Base-by-base conservation (phyloP, 2,329 filamentous ascomycete genomes). In the Curvularia eragrostidis region DNA sequence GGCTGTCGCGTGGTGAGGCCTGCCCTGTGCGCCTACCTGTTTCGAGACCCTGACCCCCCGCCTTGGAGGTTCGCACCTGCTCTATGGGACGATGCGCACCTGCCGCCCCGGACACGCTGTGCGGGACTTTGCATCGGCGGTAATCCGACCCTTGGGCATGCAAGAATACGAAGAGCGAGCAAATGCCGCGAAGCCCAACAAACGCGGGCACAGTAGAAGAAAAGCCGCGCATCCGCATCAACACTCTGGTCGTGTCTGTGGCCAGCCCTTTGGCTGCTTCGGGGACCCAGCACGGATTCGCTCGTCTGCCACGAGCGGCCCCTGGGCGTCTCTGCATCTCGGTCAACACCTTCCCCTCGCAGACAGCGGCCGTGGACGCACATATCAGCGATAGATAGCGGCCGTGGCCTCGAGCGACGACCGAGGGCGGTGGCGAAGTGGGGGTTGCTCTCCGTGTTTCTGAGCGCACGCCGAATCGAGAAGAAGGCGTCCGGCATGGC, bases 21-120 rank as follows among this genome's bases (percentile, higher is more conserved):
- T 58, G 51, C 39, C 54, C 55, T 50, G 55, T 58, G 55, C 55
- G 55, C 36, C 39, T 52, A 42, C 49, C 54, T 48, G 41, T 44
- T 34, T 34, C 42, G 34, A 52, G 44, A 49, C 44, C 30, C 50
- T 44, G 44, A 54, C 44, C 50, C 54, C n/a, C 54, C 54, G 48
- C 48, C 48, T 41, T 56, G 47, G 34, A 13, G 15, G 38, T 48
- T 56, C 54, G 48, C 48, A 52, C 48, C 42, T 56, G 54, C 46
- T 43, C 19, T 23, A 47, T 52, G 54, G 15, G 48, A 56, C 26
- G 42, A 21, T 2, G n/a, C 49, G 39, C 43, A 38, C 23, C 26
- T 38, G 18, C 47, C 19, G 21, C 34, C 15, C 24, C 18, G n/a
- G 6, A 13, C 24, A 28, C 26, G 15, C 23, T 13, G 21, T 32